Conservation (phyloP, 768 basidiomycete species). For the Tulasnella sp. region DNA sequence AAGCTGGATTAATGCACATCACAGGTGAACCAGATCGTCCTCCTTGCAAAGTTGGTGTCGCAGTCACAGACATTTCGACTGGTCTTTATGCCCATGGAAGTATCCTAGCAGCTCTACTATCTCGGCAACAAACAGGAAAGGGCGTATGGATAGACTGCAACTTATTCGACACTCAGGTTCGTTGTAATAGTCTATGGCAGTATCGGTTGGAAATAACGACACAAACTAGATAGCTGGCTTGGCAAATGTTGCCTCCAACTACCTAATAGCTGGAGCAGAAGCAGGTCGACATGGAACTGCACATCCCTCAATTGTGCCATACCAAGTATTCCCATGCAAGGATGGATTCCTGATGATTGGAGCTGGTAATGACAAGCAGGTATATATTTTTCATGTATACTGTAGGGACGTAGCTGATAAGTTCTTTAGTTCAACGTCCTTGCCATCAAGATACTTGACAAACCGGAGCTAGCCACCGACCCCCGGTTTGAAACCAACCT, state of each 20-base stretch:
- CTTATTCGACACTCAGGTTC: constrained; percentile 80
- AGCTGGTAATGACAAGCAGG: constrained; percentile 81
- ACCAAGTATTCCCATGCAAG: constrained; percentile 41
- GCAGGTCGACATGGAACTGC: constrained; percentile 81
- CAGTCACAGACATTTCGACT: constrained; percentile 79
- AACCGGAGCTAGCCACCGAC: constrained; percentile 46
- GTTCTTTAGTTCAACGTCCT: constrained; percentile 55
- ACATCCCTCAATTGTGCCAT: constrained; percentile 88
- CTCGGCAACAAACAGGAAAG: constrained; percentile 67
- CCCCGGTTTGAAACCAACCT: constrained; percentile 59
- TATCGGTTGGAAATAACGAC: neutral
- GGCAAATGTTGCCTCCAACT: constrained; percentile 87
- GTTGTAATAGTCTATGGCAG: constrained; percentile 18
- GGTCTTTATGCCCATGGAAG: constrained; percentile 86
- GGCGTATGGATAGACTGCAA: constrained; percentile 90
- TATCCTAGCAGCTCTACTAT: constrained; percentile 79
- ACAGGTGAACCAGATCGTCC: constrained; percentile 80
- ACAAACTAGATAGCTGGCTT: constrained; percentile 66
- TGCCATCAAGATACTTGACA: constrained; percentile 45
- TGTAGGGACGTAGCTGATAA: too few relatives aligned
- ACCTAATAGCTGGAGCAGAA: constrained; percentile 73
- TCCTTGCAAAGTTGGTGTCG: constrained; percentile 92
- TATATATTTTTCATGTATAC: constrained; percentile 22
- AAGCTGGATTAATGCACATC: constrained; percentile 28
- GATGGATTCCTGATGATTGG: constrained; percentile 85